Evolutionary conservation across 1,139 yeast species (phyloP).

Genomic region (Geotrichum histeridarum): DNA sequence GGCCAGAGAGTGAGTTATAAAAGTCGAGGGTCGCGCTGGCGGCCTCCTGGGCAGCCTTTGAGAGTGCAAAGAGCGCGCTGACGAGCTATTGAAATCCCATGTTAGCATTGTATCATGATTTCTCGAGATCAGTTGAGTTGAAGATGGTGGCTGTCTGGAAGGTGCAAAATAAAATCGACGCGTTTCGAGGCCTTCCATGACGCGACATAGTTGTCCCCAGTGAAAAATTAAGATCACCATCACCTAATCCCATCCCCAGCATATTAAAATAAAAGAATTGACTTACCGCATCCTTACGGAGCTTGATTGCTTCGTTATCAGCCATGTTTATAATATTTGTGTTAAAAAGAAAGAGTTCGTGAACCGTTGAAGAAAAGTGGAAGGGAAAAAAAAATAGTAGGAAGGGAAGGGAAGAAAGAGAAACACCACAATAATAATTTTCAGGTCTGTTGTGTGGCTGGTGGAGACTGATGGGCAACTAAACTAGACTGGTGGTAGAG

Average conservation of each 20-base stretch:
- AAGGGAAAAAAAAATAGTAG: not conserved
- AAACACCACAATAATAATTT: too few relatives aligned
- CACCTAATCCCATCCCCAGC: not conserved
- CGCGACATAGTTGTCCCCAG: too few relatives aligned
- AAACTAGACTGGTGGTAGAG: too few relatives aligned
- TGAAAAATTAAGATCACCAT: too few relatives aligned
- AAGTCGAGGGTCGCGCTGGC: slow-evolving; percentile 73
- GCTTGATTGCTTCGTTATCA: not conserved
- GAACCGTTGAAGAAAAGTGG: not conserved
- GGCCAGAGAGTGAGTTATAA: slow-evolving; percentile 44
- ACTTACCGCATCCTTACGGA: slow-evolving; percentile 8
- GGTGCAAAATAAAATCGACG: too few relatives aligned
- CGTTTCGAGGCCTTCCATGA: too few relatives aligned
- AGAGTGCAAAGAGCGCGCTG: slow-evolving; percentile 69
- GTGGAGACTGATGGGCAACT: too few relatives aligned
- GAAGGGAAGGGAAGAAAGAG: too few relatives aligned
- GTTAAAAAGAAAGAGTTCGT: not conserved
- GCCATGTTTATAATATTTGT: not conserved
- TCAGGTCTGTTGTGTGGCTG: too few relatives aligned
- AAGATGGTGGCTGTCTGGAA: too few relatives aligned
- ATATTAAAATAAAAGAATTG: not conserved
- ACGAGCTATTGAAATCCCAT: slow-evolving; percentile 46
- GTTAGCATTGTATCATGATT: not conserved
- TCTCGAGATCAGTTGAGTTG: too few relatives aligned
- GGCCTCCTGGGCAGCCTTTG: slow-evolving; percentile 76